Percentiles rank a stretch among this genome's conserved stretches.
These are phyloP conservation scores for Physocladia obscura DNA, from an alignment of 192 early-diverging fungal genomes.

Conservation along the genomic window DNA sequence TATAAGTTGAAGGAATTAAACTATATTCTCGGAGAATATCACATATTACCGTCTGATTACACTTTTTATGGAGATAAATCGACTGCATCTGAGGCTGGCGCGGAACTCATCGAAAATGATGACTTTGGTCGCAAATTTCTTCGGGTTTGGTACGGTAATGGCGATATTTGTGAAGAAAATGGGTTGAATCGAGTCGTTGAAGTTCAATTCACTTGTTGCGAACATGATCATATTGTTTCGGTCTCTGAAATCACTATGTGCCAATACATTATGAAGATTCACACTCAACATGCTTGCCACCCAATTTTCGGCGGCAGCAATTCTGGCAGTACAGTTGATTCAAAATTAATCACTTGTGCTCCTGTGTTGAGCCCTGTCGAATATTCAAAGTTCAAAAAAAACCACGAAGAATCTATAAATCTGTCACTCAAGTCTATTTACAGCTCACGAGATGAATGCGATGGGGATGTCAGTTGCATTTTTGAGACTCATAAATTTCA, in stretches of 20 bases:
- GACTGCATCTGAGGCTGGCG: conserved; percentile 34
- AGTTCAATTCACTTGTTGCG: conserved; percentile 78
- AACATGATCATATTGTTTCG: conserved; percentile 62
- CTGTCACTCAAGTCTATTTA: background rate
- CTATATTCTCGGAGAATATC: conserved; percentile 29
- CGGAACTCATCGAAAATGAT: conserved; percentile 37
- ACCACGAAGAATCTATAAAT: background rate
- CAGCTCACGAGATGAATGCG: background rate
- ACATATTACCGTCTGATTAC: background rate
- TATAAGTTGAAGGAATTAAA: conserved; percentile 1
- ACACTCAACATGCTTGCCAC: conserved; percentile 70
- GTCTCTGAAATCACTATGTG: conserved; percentile 71
- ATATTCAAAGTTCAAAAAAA: background rate
- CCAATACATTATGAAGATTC: conserved; percentile 75
- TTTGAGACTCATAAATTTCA: background rate
- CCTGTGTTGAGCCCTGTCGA: background rate
- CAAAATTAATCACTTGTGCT: background rate
- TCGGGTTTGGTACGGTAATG: conserved; percentile 70
- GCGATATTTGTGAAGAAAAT: conserved; percentile 74
- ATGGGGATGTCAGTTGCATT: background rate
- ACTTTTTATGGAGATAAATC: conserved; percentile 20
- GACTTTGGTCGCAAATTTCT: conserved; percentile 54
- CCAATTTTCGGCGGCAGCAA: background rate
- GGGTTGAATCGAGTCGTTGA: conserved; percentile 67
- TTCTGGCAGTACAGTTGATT: background rate